These are phyloP conservation scores for Lentinula detonsa DNA, from an alignment of 768 basidiomycete genomes.

Conservation along the genomic window DNA sequence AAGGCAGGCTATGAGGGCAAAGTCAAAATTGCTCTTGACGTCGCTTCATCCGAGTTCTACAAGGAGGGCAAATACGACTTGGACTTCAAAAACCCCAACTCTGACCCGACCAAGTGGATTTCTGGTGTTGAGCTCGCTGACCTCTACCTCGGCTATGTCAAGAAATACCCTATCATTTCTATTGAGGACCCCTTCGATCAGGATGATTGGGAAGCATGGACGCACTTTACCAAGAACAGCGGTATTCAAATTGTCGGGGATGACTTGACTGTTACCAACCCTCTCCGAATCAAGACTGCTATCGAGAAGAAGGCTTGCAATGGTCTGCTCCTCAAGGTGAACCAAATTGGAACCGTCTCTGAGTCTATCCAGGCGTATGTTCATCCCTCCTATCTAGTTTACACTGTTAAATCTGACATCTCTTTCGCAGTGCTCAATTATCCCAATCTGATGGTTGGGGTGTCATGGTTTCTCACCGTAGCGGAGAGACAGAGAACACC, in stretches of 20 bases:
- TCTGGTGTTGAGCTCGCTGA: constrained; percentile 89
- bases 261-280: constrained; percentile 98
- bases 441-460: constrained; percentile 96
- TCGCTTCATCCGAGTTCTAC: constrained; percentile 99
- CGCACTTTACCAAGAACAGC: constrained; percentile 76
- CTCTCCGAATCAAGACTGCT: constrained; percentile 93
- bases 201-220: constrained; percentile 99
- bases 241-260: constrained; percentile 92
- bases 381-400: background rate
- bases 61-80: constrained; percentile 99
- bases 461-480: constrained; percentile 99
- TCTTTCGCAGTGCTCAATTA: constrained; percentile 73
- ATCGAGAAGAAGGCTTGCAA: constrained; percentile 99
- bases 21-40: constrained; percentile 97
- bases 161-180: constrained; percentile 95
- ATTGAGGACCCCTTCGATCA: constrained; percentile 99
- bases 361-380: constrained; percentile 98
- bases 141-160: constrained; percentile 77
- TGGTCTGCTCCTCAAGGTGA: constrained; percentile 96
- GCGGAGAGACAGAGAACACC: constrained; percentile 97
- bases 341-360: constrained; percentile 98
- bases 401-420: background rate
- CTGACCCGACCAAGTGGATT: constrained; percentile 95
- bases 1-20: constrained; percentile 98
- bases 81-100: constrained; percentile 99